These are phyloP conservation scores for Pichia norvegensis DNA, from an alignment of 1,139 yeast species.

Conservation along the genomic window DNA sequence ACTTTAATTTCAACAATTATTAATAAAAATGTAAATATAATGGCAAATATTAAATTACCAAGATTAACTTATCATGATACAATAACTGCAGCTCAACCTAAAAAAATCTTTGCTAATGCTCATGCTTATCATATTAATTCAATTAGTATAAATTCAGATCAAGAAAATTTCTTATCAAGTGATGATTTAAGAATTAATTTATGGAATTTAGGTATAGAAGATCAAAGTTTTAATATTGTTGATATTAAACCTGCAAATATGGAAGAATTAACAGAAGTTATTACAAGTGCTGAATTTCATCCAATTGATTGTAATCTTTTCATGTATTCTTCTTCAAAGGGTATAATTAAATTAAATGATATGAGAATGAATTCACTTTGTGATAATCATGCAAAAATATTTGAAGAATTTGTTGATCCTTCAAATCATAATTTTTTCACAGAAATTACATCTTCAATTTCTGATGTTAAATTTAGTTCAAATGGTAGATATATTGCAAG, in stretches of 20 bases:
- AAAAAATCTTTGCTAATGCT: constrained; percentile 86
- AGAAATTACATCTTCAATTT: constrained; percentile 89
- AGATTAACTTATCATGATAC: constrained; percentile 87
- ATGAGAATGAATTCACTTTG: constrained; percentile 95
- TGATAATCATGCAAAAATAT: constrained; percentile 81
- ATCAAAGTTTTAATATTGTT: constrained; percentile 92
- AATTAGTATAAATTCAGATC: constrained; percentile 89
- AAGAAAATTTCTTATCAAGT: constrained; percentile 87
- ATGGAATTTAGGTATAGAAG: constrained; percentile 93
- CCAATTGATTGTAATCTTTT: constrained; percentile 88
- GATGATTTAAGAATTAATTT: constrained; percentile 93
- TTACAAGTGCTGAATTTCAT: constrained; percentile 96
- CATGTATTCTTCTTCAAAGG: constrained; percentile 96
- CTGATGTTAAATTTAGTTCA: constrained; percentile 86
- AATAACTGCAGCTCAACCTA: constrained; percentile 91
- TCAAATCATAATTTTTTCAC: constrained; percentile 92
- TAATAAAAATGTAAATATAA: constrained; percentile 7
- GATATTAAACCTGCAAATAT: constrained; percentile 96
- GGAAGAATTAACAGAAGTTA: constrained; percentile 98
- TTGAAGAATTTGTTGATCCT: constrained; percentile 91
- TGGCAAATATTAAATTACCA: constrained; percentile 57
- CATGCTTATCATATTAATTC: constrained; percentile 98
- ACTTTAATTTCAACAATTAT: constrained; percentile 15
- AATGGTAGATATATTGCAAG: constrained; percentile 93
- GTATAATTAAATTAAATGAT: constrained; percentile 90